A percentile compares a stretch with the other conserved stretches of the same genome.
These are phyloP conservation scores for Furcasterigmium furcatum DNA, from an alignment of 2,329 filamentous ascomycete species.

Conservation along the genomic window DNA sequence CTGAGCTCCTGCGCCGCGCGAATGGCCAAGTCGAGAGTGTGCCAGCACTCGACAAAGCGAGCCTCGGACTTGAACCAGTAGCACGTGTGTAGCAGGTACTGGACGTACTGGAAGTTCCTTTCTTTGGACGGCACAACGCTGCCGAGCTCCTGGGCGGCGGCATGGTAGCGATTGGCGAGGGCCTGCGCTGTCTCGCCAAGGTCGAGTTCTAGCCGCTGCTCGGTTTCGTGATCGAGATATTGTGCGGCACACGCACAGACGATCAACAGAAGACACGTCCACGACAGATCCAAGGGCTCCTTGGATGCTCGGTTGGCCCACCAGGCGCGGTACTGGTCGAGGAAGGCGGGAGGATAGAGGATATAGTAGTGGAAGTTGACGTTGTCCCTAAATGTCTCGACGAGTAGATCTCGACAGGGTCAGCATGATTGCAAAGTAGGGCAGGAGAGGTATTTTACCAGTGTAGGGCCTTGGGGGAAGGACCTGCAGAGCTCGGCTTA, in stretches of 20 bases:
- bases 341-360: slow-evolving; percentile 28
- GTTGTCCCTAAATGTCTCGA: slow-evolving; percentile 31
- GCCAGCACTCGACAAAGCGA: slow-evolving; percentile 33
- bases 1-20: slow-evolving; percentile 31
- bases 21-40: slow-evolving; percentile 29
- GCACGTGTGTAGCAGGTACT: slow-evolving; percentile 31
- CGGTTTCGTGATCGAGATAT: slow-evolving; percentile 24
- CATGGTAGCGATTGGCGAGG: slow-evolving; percentile 28
- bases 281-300: slow-evolving; percentile 28
- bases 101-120: slow-evolving; percentile 27
- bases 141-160: slow-evolving; percentile 26
- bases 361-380: slow-evolving; percentile 37
- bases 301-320: slow-evolving; percentile 24
- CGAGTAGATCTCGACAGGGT: slow-evolving; percentile 23
- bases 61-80: slow-evolving; percentile 34
- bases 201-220: slow-evolving; percentile 25
- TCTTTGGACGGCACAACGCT: slow-evolving; percentile 26
- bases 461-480: slow-evolving; percentile 1
- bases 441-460: not conserved
- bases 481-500: not conserved
- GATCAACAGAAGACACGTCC: slow-evolving; percentile 33
- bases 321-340: slow-evolving; percentile 31
- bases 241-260: slow-evolving; percentile 34
- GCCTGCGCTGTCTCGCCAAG: slow-evolving; percentile 21
- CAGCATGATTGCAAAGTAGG: slow-evolving; percentile 3